A percentile compares a stretch with the other conserved stretches of the same genome.
phyloP scores from a whole-genome alignment of 768 basidiomycete genomes.

The Leccinum aurantiacum region DNA sequence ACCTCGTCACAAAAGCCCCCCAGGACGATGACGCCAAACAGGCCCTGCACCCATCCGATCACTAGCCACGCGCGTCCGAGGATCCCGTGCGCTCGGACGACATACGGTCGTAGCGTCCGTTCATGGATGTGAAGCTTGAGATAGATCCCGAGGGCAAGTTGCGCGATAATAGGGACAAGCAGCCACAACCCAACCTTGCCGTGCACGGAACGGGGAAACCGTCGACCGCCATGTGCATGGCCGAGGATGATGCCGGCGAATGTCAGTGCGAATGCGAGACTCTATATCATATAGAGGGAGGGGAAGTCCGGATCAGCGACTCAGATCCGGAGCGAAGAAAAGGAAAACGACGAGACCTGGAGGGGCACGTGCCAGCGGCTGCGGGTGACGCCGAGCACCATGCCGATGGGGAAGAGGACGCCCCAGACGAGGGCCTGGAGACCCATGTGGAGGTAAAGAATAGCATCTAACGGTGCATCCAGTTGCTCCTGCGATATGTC shows the following conservation, averaged over 20 bases:
- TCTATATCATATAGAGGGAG: slow-evolving; percentile 36
- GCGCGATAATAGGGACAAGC: slow-evolving; percentile 61
- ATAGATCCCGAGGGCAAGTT: slow-evolving; percentile 78
- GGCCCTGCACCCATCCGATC: slow-evolving; percentile 84
- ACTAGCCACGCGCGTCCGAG: slow-evolving; percentile 83
- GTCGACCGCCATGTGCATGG: slow-evolving; percentile 78
- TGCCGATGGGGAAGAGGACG: slow-evolving; percentile 79
- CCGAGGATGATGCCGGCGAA: slow-evolving; percentile 77
- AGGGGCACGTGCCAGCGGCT: slow-evolving; percentile 91
- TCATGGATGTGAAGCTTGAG: slow-evolving; percentile 92
- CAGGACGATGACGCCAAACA: slow-evolving; percentile 81
- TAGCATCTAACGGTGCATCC: slow-evolving; percentile 67
- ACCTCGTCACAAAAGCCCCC: slow-evolving; percentile 73
- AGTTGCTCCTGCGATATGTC: slow-evolving; percentile 58
- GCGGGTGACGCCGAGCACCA: slow-evolving; percentile 69
- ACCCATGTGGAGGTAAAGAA: slow-evolving; percentile 81
- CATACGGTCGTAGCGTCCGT: slow-evolving; percentile 65
- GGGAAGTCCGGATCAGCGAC: slow-evolving; percentile 1
- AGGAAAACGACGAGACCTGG: slow-evolving; percentile 43
- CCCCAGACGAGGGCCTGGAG: slow-evolving; percentile 84
- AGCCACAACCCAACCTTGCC: slow-evolving; percentile 56
- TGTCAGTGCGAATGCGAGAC: slow-evolving; percentile 66
- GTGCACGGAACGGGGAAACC: slow-evolving; percentile 74
- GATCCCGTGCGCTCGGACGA: slow-evolving; percentile 67
- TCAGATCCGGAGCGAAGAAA: neutral